A percentile compares a stretch with the other conserved stretches of the same genome.
These are phyloP conservation scores for Ophiocordyceps australis DNA, from an alignment of 2,329 filamentous ascomycete genomes.

Conservation along the genomic window DNA sequence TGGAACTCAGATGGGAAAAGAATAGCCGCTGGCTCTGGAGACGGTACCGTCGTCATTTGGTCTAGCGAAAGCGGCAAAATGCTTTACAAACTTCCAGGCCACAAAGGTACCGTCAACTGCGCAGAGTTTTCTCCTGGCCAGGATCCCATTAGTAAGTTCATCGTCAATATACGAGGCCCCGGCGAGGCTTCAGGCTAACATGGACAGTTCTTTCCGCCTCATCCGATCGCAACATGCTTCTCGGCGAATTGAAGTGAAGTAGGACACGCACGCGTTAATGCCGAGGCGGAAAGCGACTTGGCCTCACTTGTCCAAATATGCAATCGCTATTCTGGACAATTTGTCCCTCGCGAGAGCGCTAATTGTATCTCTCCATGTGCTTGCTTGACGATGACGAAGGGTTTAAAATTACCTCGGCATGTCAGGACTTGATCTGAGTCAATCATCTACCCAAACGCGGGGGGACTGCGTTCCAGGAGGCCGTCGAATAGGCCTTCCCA, in stretches of 20 bases:
- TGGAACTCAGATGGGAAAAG: constrained; percentile 79
- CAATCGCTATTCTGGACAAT: no score
- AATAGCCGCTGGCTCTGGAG: constrained; percentile 76
- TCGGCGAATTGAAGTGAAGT: constrained; percentile 52
- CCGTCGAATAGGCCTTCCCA: no score
- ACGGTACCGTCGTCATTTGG: constrained; percentile 85
- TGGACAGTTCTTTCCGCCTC: constrained; percentile 67
- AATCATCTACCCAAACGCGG: no score
- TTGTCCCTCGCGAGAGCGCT: no score
- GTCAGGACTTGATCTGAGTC: no score
- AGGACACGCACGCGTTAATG: no score
- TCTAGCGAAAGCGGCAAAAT: constrained; percentile 76
- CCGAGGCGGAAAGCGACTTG: no score
- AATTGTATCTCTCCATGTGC: no score
- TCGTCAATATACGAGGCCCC: neutral
- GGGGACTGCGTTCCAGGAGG: no score
- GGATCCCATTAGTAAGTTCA: constrained; percentile 68
- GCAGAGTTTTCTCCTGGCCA: constrained; percentile 74
- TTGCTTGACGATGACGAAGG: no score
- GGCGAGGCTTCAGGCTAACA: constrained; percentile 13
- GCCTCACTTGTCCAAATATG: no score
- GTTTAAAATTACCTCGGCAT: no score
- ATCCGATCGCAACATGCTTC: constrained; percentile 69
- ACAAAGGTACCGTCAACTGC: constrained; percentile 89
- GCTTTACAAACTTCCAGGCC: constrained; percentile 84